Evolutionary conservation across 1,284 basidiomycete genomes (phyloP).

Genomic region (Ustilago trichophora): DNA sequence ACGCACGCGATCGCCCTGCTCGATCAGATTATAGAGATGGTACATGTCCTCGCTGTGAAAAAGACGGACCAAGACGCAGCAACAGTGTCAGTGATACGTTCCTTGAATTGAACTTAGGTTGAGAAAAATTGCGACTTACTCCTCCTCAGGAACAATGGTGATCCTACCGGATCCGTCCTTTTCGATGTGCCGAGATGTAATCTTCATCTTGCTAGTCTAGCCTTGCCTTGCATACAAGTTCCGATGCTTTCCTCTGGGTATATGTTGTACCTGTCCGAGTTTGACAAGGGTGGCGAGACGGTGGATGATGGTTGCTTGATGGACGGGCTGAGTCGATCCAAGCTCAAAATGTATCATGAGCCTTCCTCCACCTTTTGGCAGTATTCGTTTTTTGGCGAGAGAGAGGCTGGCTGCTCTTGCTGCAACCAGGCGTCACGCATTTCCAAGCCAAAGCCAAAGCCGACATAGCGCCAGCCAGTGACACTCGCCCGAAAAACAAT

Average conservation of each 20-base stretch:
- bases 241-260: too few species aligned
- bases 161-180: constrained; percentile 64
- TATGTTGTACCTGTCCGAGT: background rate
- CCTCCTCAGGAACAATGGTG: constrained; percentile 61
- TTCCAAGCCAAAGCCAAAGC: too few species aligned
- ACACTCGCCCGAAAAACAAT: constrained; percentile 12
- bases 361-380: constrained; percentile 17
- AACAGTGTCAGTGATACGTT: too few species aligned
- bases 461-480: too few species aligned
- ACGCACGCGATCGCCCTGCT: constrained; percentile 80
- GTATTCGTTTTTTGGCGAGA: too few species aligned
- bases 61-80: too few species aligned
- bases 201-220: constrained; percentile 55
- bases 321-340: too few species aligned
- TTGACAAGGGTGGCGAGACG: background rate
- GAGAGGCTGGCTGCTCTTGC: too few species aligned
- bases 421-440: constrained; percentile 19
- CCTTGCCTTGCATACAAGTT: too few species aligned
- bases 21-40: constrained; percentile 97
- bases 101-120: too few species aligned
- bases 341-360: too few species aligned
- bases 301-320: too few species aligned
- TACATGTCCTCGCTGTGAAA: constrained; percentile 96
- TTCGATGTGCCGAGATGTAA: constrained; percentile 61
- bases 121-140: constrained; percentile 45